Base-by-base conservation (phyloP, 2,329 filamentous ascomycete species). In the Claviceps monticola region DNA sequence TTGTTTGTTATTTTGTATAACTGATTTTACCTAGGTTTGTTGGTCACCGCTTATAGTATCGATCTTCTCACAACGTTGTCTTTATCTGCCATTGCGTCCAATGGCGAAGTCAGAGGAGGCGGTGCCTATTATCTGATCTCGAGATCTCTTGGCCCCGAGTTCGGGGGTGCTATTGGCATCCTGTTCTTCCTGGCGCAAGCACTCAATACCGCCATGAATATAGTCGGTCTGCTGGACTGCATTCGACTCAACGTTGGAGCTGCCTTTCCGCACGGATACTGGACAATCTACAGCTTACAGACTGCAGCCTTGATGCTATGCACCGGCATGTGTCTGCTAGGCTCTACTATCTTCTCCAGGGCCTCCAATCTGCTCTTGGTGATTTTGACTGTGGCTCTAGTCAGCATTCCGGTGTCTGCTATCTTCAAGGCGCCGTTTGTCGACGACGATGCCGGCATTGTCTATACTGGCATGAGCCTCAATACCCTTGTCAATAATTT, bases 111-210 rank as follows among this genome's bases (percentile, higher is more conserved):
- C 52, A 83, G 87, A 59, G 88, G 88, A 14, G 88, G 88, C 14
- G 88, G 88, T 49, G 87, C 88, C 39, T 95, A 95, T 64, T 95
- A 91, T 60, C 72, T 95, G 52, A 94, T 95, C 53, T 94, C 88
- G 6, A 78, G 88, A 55, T 90, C 86, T 45, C 71, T 95, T 3
- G 88, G 88, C 0, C 88, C 88, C 6, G 88, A 95, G 61, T 95
- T 95, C 63, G 88, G 88, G 26, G 88, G 88, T 16, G 88, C 86
- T 1, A 94, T 95, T 56, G 88, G 88, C 2, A 76, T 94, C 23
- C 79, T 95, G 13, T 94, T 94, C 66, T 95, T 93, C 64, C 73
- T 94, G n/a, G 87, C 88, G n/a, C 86, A 88, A 57, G 84, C 86
- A 2, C 80, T 95, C 61, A 94, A 91, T 62, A 89, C 88, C 1